Evolutionary conservation across 306 rosid species (phyloP).

Genomic region (Gleditsia sinensis): DNA sequence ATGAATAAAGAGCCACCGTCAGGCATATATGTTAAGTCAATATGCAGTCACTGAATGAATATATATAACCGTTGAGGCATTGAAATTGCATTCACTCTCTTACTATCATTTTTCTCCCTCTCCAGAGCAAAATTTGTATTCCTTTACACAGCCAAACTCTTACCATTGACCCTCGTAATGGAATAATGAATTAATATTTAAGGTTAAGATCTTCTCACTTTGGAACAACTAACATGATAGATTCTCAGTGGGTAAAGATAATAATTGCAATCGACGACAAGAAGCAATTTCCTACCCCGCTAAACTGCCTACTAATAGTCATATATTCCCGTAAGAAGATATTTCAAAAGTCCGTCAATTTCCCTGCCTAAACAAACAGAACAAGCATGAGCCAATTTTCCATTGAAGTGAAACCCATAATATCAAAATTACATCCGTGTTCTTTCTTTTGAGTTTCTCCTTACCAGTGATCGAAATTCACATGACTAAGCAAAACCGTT

Average conservation of each 20-base stretch:
- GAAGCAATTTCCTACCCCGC: background rate
- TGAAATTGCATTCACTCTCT: background rate
- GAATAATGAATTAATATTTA: background rate
- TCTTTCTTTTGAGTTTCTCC: background rate
- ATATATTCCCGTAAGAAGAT: background rate
- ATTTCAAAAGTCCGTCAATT: background rate
- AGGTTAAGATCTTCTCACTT: background rate
- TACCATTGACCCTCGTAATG: background rate
- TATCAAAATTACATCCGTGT: conserved; percentile 23
- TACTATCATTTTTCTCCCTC: background rate
- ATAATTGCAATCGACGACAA: background rate
- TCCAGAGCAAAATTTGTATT: background rate
- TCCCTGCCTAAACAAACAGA: background rate
- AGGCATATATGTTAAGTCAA: background rate
- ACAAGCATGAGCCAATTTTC: background rate
- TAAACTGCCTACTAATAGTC: too few relatives aligned
- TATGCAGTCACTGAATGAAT: background rate
- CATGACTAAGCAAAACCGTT: background rate
- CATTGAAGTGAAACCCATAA: background rate
- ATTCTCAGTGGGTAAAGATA: background rate
- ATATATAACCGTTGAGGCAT: background rate
- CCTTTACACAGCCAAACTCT: background rate
- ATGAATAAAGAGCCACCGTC: background rate
- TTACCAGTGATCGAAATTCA: background rate
- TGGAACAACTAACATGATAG: background rate